These are phyloP conservation scores for Blastomyces emzantsi DNA, from an alignment of 2,329 filamentous ascomycete genomes.

Conservation along the genomic window DNA sequence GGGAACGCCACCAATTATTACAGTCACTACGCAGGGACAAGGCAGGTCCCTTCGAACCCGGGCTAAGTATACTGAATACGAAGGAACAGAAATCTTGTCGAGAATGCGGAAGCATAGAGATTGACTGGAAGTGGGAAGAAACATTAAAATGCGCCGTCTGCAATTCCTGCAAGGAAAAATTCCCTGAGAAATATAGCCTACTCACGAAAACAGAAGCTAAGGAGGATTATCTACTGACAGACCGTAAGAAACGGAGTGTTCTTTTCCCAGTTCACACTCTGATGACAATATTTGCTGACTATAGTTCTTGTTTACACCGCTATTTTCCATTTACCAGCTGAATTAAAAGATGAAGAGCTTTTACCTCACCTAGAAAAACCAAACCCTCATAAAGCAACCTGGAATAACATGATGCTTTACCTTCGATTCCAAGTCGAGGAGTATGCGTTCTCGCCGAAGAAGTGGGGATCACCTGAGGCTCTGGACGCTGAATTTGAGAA, in stretches of 20 bases:
- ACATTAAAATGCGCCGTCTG: constrained; percentile 70
- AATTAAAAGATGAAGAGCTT: constrained; percentile 79
- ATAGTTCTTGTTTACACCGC: not conserved
- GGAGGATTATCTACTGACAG: constrained; percentile 91
- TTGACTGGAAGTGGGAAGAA: constrained; percentile 93
- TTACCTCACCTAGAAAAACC: constrained; percentile 80
- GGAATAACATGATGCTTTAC: constrained; percentile 99
- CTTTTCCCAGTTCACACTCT: not conserved
- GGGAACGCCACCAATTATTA: constrained; percentile 75
- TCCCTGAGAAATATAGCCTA: constrained; percentile 86
- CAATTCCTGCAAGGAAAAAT: constrained; percentile 74
- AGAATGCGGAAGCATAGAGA: constrained; percentile 75
- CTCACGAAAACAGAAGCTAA: constrained; percentile 94
- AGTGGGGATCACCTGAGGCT: constrained; percentile 83
- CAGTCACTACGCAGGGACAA: constrained; percentile 63
- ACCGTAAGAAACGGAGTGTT: constrained; percentile 51
- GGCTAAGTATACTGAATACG: constrained; percentile 63
- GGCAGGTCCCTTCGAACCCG: constrained; percentile 78
- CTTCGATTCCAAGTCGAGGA: constrained; percentile 89
- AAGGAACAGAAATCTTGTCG: constrained; percentile 63
- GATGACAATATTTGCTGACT: constrained; percentile 11
- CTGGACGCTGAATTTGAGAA: constrained; percentile 82
- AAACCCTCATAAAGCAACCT: constrained; percentile 91
- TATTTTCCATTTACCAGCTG: constrained; percentile 47
- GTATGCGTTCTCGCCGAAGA: constrained; percentile 70